Conservation (phyloP, 176 grass and related monocot genomes). For the Panicum miliaceum region DNA sequence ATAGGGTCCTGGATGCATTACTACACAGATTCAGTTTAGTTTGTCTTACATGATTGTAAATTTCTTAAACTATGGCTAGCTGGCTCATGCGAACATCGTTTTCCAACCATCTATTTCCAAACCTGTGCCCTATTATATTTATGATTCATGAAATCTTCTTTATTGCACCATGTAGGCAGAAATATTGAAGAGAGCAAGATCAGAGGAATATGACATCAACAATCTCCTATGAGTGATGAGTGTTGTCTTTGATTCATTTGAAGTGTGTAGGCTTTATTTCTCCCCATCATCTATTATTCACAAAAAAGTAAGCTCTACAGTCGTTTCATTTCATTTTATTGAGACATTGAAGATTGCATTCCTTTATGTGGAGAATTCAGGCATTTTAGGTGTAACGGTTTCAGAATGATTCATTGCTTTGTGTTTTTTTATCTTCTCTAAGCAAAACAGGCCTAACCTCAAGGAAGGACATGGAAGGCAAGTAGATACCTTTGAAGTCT, state of each 20-base stretch:
- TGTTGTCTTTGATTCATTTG: neutral
- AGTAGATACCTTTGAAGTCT: neutral
- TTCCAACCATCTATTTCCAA: neutral
- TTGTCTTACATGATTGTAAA: conserved; percentile 14
- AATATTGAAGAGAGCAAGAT: conserved; percentile 50
- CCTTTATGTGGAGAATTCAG: neutral
- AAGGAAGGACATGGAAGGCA: neutral
- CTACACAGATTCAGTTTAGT: conserved; percentile 80
- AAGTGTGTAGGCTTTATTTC: neutral
- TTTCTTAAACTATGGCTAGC: neutral
- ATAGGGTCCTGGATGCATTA: conserved; percentile 75
- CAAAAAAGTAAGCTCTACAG: conserved; percentile 21
- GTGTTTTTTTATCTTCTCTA: conserved; percentile 1
- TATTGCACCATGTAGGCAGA: conserved; percentile 38
- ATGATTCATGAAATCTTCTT: conserved; percentile 16
- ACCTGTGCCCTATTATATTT: neutral
- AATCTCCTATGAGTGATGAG: conserved; percentile 40
- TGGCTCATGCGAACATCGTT: neutral
- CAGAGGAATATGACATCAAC: conserved; percentile 21
- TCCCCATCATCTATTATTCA: conserved; percentile 3
- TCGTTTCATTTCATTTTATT: neutral
- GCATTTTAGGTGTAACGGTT: neutral
- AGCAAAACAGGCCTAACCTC: neutral
- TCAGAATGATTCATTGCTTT: conserved; percentile 3
- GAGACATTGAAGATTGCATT: neutral